Conservation (phyloP, 2,329 filamentous ascomycete genomes). For the Talaromyces sp. region DNA sequence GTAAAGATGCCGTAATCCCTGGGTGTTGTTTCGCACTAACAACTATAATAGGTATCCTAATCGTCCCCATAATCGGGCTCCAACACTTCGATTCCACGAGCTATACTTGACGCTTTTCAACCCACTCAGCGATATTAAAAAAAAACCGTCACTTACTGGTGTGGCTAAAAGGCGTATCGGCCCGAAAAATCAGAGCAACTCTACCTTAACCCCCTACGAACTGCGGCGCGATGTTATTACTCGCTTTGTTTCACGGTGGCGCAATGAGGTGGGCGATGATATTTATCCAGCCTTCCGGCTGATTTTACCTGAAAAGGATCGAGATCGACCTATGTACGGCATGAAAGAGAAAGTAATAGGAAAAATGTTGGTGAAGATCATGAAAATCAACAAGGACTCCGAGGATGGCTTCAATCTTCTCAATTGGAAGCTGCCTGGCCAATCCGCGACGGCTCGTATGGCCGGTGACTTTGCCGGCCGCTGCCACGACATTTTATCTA, state of each 20-base stretch:
- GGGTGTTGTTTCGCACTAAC: constrained; percentile 9
- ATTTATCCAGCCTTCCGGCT: constrained; percentile 91
- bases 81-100: constrained; percentile 79
- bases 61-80: constrained; percentile 76
- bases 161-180: constrained; percentile 61
- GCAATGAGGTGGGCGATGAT: constrained; percentile 83
- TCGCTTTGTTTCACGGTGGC: constrained; percentile 83
- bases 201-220: constrained; percentile 71
- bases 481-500: constrained; percentile 83
- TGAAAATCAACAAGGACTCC: constrained; percentile 88
- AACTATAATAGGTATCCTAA: constrained; percentile 67
- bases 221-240: constrained; percentile 79
- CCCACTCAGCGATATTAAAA: constrained; percentile 75
- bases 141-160: constrained; percentile 62
- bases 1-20: constrained; percentile 14
- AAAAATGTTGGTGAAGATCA: constrained; percentile 85
- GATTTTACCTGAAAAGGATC: constrained; percentile 89
- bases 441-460: constrained; percentile 62
- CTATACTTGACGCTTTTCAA: constrained; percentile 80
- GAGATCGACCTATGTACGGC: constrained; percentile 89
- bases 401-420: constrained; percentile 83
- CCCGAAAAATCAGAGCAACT: constrained; percentile 52
- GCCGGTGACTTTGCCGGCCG: constrained; percentile 91
- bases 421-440: constrained; percentile 89
- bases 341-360: constrained; percentile 91